Evolutionary conservation across 1,284 basidiomycete genomes (phyloP), one percentile per base, ranked within the genome.

Genomic region (Puccinia horiana): DNA sequence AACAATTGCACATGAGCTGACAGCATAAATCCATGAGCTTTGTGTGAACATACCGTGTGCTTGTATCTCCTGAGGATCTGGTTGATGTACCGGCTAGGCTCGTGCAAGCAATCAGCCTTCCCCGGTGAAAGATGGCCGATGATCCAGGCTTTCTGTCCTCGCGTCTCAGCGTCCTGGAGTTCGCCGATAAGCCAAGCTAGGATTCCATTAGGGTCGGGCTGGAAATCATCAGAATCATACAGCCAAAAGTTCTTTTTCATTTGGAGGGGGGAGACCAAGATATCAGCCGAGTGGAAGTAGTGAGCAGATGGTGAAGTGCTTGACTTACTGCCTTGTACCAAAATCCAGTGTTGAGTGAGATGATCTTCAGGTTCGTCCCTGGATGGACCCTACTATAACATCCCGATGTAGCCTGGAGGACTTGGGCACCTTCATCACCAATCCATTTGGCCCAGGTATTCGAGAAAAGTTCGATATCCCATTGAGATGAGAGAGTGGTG

Each of bases 1-100:
- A 44, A 63, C 18, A 37, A 35, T 12, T 42, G 8, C 42, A 54
- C 73, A 49, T 49, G 44, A 47, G 49, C 29, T 14, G 40, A 49
- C 37, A 5, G 52, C 56, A 35, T 35, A 3, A 6, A 44, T 37
- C 8, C n/a, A 29, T 4, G 29, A 49, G 40, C n/a, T 54, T 12
- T 16, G 11, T 3, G 42, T 52, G 29, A 26, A 52, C 74, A 63
- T 52, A 84, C 82, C 8, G 90, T 90, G 82, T 89, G 87, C 83
- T 88, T 89, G 85, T 91, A 91, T 20, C 91, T 87, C 83, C 90
- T 89, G 12, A 91, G 86, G 74, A 91, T 88, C 84, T 91, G 90
- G 83, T 90, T 88, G 76, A 90, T 83, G 65, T 84, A 84, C 40
- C 85, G 84, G 37, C 83, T 83, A 26, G 84, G 83, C 37, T 84